Evolutionary conservation across 169 alveolate species (phyloP).

Genomic region (Cryptosporidium xiaoi): DNA sequence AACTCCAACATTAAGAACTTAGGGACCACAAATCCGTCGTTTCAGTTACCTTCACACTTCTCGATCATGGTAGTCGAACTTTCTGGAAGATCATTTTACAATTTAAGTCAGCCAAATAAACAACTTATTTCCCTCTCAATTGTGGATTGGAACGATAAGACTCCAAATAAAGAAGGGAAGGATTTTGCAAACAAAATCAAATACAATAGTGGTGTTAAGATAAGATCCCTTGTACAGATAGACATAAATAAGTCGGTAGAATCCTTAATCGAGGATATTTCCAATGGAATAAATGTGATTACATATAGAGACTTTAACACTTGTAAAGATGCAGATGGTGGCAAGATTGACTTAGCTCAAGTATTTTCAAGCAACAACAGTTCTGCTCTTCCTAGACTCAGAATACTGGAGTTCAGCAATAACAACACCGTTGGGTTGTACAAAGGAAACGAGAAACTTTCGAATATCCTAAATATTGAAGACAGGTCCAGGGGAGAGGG

Average conservation of each 20-base stretch:
- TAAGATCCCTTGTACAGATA: constrained; percentile 1
- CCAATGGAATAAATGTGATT: background rate
- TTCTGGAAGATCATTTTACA: constrained; percentile 8
- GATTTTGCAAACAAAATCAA: too few species aligned
- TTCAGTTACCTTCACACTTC: background rate
- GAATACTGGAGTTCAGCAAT: constrained; percentile 35
- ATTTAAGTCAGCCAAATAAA: background rate
- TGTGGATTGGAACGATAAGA: background rate
- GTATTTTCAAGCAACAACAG: too few species aligned
- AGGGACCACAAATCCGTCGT: too few species aligned
- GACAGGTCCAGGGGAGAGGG: background rate
- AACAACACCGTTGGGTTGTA: constrained; percentile 15
- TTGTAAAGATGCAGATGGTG: background rate
- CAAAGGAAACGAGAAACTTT: constrained; percentile 13
- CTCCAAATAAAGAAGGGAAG: too few species aligned
- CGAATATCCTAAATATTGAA: background rate
- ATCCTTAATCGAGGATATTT: background rate
- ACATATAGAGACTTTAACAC: background rate
- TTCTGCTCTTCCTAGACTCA: background rate
- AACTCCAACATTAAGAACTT: background rate
- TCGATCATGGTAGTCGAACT: constrained; percentile 16
- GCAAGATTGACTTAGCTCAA: too few species aligned
- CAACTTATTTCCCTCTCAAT: constrained; percentile 8
- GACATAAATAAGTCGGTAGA: constrained; percentile 13
- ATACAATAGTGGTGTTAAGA: background rate